A percentile compares a stretch with the other conserved stretches of the same genome.
Conservation (phyloP, 2,329 filamentous ascomycete species). For the Colletotrichum lupini region DNA sequence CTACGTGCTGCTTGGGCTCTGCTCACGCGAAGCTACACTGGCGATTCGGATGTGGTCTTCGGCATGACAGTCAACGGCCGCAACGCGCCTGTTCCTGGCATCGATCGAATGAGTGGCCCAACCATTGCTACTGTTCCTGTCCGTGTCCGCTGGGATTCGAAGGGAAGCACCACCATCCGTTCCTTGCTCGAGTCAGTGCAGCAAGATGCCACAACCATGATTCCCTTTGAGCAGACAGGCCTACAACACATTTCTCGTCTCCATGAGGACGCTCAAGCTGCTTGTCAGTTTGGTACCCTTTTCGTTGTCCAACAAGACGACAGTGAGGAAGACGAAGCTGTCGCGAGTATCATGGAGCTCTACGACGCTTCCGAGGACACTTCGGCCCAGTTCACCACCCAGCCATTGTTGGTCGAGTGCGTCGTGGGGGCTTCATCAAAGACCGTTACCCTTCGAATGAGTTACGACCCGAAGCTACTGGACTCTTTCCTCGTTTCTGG, state of each 20-base stretch:
- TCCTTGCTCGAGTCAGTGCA: conserved; percentile 30
- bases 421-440: neutral
- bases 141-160: conserved; percentile 26
- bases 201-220: conserved; percentile 31
- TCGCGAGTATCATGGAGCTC: neutral
- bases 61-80: conserved; percentile 43
- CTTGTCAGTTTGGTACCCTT: conserved; percentile 42
- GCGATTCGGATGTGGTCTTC: conserved; percentile 41
- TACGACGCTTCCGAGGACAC: neutral
- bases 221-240: conserved; percentile 39
- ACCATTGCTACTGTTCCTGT: conserved; percentile 44
- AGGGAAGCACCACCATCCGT: conserved; percentile 11
- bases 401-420: neutral
- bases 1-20: conserved; percentile 43
- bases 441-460: neutral
- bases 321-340: neutral
- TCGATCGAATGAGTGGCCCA: conserved; percentile 42
- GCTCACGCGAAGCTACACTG: conserved; percentile 49
- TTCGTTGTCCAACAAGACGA: conserved; percentile 42
- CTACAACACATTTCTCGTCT: conserved; percentile 32
- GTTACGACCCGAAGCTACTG: neutral
- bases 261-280: conserved; percentile 23
- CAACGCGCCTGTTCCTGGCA: conserved; percentile 39
- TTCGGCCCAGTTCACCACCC: neutral
- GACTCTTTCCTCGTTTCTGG: neutral